Base-by-base conservation (phyloP, 2,329 filamentous ascomycete genomes). In the Teratosphaeriaceae sp. region DNA sequence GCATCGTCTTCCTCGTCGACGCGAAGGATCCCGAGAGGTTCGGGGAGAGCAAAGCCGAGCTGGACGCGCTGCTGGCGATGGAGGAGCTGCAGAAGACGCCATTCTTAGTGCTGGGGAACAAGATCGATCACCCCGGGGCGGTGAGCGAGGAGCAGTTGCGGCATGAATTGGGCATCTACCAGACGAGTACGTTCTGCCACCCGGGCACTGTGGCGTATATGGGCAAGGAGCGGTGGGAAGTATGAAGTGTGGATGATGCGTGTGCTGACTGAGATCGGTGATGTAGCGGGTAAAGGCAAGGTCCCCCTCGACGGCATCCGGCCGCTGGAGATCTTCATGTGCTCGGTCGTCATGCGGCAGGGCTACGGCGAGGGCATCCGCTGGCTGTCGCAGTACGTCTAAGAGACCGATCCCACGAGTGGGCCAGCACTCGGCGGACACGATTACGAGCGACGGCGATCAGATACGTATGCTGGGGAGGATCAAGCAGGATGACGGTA, bases 241-340 rank as follows among this genome's bases (percentile, higher is more conserved):
- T n/a, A n/a, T n/a, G n/a, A n/a, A 33, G 24, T 44, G 36, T 36
- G 39, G 26, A 44, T 21, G 23, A 27, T 12, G 34, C 18, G 35
- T n/a, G 30, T 34, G 33, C 21, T n/a, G n/a, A n/a, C n/a, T n/a
- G n/a, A n/a, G n/a, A n/a, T n/a, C n/a, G n/a, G 13, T 46, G 38
- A 40, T n/a, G n/a, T n/a, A 57, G 53, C 62, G 34, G 89, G 89
- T 59, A 95, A 96, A 79, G 88, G 88, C 69, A 94, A 94, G 77
- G 83, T 94, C 50, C 86, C 84, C 51, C 75, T 92, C 55, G 89
- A 95, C 74, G 88, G 88, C 24, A 94, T 95, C 68, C 78, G 89
- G 58, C 88, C 89, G 19, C 90, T 98, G 62, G 92, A 98, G 77
- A 80, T 97, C 51, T 97, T 97, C 71, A 94, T 98, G 92, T 97